Conservation (phyloP, 352 stramenopile genomes). For the Globisporangium iwayamae region DNA sequence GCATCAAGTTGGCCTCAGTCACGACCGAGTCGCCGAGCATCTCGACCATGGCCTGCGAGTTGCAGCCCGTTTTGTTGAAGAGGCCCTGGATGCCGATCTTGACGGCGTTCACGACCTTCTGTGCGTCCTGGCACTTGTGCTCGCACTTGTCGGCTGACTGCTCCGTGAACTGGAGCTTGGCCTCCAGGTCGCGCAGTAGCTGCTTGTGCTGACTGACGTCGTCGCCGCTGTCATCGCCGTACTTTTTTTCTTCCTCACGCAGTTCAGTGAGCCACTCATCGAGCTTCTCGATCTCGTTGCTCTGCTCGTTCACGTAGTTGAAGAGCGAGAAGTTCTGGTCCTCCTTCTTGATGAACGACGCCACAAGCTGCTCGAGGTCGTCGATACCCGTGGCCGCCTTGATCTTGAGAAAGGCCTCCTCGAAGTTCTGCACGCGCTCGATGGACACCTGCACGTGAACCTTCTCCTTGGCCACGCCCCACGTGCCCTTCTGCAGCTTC, state of each 20-base stretch:
- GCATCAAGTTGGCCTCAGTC: constrained; percentile 94
- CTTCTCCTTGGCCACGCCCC: constrained; percentile 84
- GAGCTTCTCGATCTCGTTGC: constrained; percentile 91
- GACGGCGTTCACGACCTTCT: constrained; percentile 88
- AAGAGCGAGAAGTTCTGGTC: constrained; percentile 97
- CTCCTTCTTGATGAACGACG: constrained; percentile 94
- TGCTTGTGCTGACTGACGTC: constrained; percentile 89
- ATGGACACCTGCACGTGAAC: constrained; percentile 85
- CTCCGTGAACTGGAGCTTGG: constrained; percentile 71
- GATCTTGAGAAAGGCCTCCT: constrained; percentile 95
- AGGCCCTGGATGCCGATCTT: constrained; percentile 80
- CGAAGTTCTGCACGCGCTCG: constrained; percentile 92
- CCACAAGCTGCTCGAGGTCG: constrained; percentile 91
- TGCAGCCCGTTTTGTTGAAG: constrained; percentile 84
- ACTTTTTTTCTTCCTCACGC: constrained; percentile 84
- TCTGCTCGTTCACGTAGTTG: constrained; percentile 94
- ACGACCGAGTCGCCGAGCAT: constrained; percentile 85
- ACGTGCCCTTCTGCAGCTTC: constrained; percentile 73
- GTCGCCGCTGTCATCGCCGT: constrained; percentile 77
- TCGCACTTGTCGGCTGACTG: constrained; percentile 89
- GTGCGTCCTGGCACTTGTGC: constrained; percentile 81
- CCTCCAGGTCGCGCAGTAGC: constrained; percentile 86
- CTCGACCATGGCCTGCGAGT: constrained; percentile 75
- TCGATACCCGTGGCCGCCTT: constrained; percentile 89
- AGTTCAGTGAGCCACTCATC: constrained; percentile 75